A percentile compares a stretch with the other conserved stretches of the same genome.
Conservation (phyloP, 176 grass and related monocot genomes). For the Zoysia pacifica region DNA sequence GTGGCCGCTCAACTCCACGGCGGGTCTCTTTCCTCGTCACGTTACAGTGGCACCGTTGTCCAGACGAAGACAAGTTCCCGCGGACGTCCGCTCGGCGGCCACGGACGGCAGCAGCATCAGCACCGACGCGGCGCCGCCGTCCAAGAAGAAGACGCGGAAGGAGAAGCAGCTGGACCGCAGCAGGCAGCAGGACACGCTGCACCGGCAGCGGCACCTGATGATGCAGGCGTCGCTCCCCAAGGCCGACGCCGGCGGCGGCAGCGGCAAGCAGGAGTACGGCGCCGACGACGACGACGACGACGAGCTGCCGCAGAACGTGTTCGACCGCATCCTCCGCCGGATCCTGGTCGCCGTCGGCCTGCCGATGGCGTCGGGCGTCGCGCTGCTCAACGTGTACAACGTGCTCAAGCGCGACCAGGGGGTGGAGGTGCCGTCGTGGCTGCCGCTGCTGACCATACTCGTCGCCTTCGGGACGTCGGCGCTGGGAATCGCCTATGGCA, state of each 20-base stretch:
- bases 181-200: constrained; percentile 20
- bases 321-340: constrained; percentile 72
- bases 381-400: constrained; percentile 54
- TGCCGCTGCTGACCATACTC: constrained; percentile 62
- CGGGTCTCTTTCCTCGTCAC: neutral
- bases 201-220: constrained; percentile 12
- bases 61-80: constrained; percentile 6
- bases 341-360: constrained; percentile 62
- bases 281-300: constrained; percentile 49
- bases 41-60: neutral
- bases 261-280: neutral
- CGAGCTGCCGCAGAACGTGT: constrained; percentile 68
- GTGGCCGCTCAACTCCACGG: neutral
- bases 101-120: constrained; percentile 30
- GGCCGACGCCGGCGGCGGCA: neutral
- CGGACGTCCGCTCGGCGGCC: constrained; percentile 26
- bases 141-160: constrained; percentile 34
- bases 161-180: constrained; percentile 24
- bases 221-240: constrained; percentile 11
- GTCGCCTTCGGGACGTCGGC: constrained; percentile 81
- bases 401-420: constrained; percentile 41
- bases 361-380: constrained; percentile 68
- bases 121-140: neutral
- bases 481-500: constrained; percentile 82
- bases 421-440: constrained; percentile 48